Percentiles rank a stretch among this genome's conserved stretches.
phyloP scores from a whole-genome alignment of 805 yeast genomes.

The Wickerhamiella vanderwaltii region DNA sequence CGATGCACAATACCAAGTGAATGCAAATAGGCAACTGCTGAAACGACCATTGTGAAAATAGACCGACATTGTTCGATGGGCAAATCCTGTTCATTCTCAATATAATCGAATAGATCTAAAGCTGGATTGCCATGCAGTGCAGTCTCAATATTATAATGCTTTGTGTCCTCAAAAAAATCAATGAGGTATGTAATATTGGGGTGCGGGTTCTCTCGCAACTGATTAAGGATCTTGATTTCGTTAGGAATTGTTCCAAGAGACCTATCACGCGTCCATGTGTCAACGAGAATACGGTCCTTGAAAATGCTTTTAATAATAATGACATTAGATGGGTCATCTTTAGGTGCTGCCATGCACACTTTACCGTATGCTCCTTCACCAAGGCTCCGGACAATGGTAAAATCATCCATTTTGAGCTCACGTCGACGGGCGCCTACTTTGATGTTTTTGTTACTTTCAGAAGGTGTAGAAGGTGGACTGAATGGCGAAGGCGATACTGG shows the following conservation, averaged over 20 bases:
- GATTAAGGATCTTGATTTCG: constrained; percentile 89
- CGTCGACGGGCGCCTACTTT: constrained; percentile 57
- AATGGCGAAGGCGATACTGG: background rate
- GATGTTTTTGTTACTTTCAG: constrained; percentile 12
- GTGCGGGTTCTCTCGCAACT: constrained; percentile 57
- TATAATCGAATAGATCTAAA: constrained; percentile 81
- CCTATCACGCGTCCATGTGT: constrained; percentile 94
- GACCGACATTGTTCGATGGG: constrained; percentile 64
- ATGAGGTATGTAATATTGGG: constrained; percentile 75
- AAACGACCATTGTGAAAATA: constrained; percentile 66
- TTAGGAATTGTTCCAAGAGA: constrained; percentile 86
- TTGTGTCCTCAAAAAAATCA: constrained; percentile 87
- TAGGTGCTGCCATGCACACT: constrained; percentile 61
- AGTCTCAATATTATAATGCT: constrained; percentile 80
- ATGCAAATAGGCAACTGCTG: constrained; percentile 74
- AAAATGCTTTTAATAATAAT: constrained; percentile 73
- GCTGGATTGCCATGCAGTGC: constrained; percentile 87
- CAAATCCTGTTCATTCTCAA: constrained; percentile 76
- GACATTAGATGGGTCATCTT: constrained; percentile 50
- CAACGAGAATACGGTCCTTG: constrained; percentile 86
- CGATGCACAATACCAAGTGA: constrained; percentile 77
- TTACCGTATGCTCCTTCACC: constrained; percentile 98
- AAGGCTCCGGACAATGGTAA: constrained; percentile 57
- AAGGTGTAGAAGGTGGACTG: background rate
- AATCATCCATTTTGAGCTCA: constrained; percentile 59